Evolutionary conservation across 225 moss, liverwort and hornwort species (phyloP).

Genomic region (Thuidium tamariscinum): DNA sequence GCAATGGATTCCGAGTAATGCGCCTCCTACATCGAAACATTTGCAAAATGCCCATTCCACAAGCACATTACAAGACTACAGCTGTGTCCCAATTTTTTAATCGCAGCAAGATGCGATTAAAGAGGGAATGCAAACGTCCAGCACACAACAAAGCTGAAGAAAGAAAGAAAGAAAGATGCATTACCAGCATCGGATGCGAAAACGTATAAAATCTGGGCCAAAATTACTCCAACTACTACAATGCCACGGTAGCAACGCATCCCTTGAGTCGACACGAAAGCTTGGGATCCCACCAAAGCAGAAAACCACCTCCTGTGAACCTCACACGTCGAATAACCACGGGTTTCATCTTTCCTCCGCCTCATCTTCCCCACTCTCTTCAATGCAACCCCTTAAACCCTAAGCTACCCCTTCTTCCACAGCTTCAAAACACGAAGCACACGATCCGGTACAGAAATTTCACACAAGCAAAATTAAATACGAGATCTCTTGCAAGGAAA

Average conservation of each 20-base stretch:
- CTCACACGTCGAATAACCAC: not conserved
- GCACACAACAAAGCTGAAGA: not conserved
- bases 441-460: not conserved
- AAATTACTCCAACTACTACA: slow-evolving; percentile 6
- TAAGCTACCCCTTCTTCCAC: not conserved
- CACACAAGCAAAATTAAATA: not conserved
- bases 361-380: slow-evolving; percentile 6
- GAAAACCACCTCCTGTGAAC: not conserved
- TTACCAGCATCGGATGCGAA: slow-evolving; percentile 46
- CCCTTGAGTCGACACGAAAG: not conserved
- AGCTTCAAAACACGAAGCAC: not conserved
- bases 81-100: not conserved
- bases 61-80: not conserved
- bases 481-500: not conserved
- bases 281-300: not conserved
- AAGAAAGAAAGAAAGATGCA: not conserved
- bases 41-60: not conserved
- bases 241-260: slow-evolving; percentile 2
- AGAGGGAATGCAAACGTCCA: not conserved
- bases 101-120: not conserved
- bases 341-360: not conserved
- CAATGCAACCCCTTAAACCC: not conserved
- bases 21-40: not conserved
- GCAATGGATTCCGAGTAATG: not conserved
- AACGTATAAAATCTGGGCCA: slow-evolving; percentile 16